Evolutionary conservation across 2,329 filamentous ascomycete species (phyloP).

Genomic region (Ascochyta rabiei): DNA sequence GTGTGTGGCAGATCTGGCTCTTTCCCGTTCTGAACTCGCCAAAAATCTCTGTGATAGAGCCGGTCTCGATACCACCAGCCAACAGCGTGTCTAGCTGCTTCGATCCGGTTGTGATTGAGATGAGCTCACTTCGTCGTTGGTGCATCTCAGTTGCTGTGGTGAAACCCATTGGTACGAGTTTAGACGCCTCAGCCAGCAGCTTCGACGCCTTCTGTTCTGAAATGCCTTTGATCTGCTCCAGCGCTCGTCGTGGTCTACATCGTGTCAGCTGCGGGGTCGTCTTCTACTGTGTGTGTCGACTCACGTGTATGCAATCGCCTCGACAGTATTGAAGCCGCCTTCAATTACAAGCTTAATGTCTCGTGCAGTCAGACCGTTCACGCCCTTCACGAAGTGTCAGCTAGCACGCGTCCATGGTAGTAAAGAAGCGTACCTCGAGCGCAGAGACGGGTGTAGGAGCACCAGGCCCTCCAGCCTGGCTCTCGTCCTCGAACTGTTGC

Average conservation of each 20-base stretch:
- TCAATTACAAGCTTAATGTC: conserved; percentile 94
- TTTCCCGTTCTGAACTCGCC: conserved; percentile 98
- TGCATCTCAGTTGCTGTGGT: conserved; percentile 99
- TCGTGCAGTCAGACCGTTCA: conserved; percentile 88
- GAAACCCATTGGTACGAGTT: conserved; percentile 97
- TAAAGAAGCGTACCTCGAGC: conserved; percentile 71
- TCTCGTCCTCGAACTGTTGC: conserved; percentile 71
- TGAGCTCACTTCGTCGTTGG: conserved; percentile 91
- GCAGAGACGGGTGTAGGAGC: conserved; percentile 89
- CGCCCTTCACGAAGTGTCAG: conserved; percentile 64
- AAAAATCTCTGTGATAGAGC: conserved; percentile 97
- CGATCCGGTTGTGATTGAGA: conserved; percentile 96
- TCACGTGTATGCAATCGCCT: conserved; percentile 92
- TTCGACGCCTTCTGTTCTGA: conserved; percentile 96
- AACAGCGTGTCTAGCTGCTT: conserved; percentile 96
- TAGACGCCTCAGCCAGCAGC: conserved; percentile 91
- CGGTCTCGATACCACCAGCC: conserved; percentile 93
- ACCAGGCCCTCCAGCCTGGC: conserved; percentile 77
- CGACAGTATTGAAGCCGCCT: conserved; percentile 92
- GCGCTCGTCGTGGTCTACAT: conserved; percentile 68
- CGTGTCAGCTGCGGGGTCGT: conserved; percentile 28
- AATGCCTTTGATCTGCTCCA: conserved; percentile 97
- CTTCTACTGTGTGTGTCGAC: conserved; percentile 27
- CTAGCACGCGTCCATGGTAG: not conserved
- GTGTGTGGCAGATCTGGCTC: conserved; percentile 96